These are phyloP conservation scores for Leptographium flavum DNA, from an alignment of 2,329 filamentous ascomycete species.

Conservation along the genomic window DNA sequence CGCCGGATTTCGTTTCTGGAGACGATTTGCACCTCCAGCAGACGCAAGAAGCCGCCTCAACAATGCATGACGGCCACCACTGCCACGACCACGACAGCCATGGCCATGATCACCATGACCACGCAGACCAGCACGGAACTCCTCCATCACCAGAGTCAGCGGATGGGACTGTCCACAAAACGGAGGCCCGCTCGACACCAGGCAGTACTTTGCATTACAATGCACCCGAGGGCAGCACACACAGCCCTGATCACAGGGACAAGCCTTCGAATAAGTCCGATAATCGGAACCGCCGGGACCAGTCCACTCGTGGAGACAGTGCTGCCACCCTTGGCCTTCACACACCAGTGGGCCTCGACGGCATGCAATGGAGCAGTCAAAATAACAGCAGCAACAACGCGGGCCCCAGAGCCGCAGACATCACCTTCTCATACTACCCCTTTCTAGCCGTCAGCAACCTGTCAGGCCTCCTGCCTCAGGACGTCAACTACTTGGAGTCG, in stretches of 20 bases:
- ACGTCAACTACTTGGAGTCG: constrained; percentile 30
- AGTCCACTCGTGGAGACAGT: no score
- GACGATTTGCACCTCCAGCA: background rate
- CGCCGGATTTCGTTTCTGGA: background rate
- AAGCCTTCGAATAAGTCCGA: background rate
- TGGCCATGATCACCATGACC: background rate
- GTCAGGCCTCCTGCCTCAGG: constrained; percentile 25
- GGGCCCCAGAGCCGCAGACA: constrained; percentile 7
- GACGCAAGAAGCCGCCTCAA: background rate
- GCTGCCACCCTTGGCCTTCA: background rate
- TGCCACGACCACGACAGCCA: background rate
- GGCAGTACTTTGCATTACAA: background rate
- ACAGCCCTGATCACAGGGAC: background rate
- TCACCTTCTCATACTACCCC: constrained; percentile 26
- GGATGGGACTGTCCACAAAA: no score
- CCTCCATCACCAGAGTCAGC: background rate
- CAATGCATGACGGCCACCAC: background rate
- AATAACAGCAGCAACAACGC: constrained; percentile 2
- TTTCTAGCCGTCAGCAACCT: constrained; percentile 25
- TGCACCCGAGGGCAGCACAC: background rate
- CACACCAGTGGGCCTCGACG: background rate
- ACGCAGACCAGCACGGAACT: background rate
- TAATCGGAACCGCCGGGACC: no score
- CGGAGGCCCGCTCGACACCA: background rate
- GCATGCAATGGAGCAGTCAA: background rate